Percentiles rank a stretch among this genome's conserved stretches.
These are phyloP conservation scores for Magnusiomyces starmeri DNA, from an alignment of 1,139 yeast genomes.

Conservation along the genomic window DNA sequence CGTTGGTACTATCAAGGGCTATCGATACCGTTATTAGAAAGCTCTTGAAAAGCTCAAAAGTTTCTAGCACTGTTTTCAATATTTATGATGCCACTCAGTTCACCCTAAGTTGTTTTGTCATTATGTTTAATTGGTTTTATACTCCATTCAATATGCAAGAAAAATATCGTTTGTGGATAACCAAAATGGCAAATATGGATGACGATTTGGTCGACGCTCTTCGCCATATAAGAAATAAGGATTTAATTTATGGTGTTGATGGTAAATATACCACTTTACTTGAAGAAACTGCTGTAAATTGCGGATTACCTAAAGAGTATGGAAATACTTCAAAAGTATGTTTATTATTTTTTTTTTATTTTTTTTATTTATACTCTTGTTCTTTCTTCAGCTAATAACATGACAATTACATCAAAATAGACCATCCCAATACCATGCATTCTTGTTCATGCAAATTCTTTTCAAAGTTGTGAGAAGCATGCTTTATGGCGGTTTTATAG, in stretches of 20 bases:
- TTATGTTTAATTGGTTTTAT: slow-evolving; percentile 40
- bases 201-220: slow-evolving; percentile 34
- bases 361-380: not conserved
- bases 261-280: slow-evolving; percentile 28
- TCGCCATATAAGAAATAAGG: slow-evolving; percentile 27
- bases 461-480: slow-evolving; percentile 36
- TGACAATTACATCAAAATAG: not conserved
- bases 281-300: slow-evolving; percentile 9
- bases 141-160: slow-evolving; percentile 35
- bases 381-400: not conserved
- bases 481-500: slow-evolving; percentile 35
- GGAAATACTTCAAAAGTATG: slow-evolving; percentile 15
- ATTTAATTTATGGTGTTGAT: slow-evolving; percentile 31
- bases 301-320: slow-evolving; percentile 17
- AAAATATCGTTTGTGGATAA: slow-evolving; percentile 39
- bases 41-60: slow-evolving; percentile 8
- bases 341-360: not conserved
- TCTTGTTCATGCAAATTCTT: slow-evolving; percentile 35
- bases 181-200: slow-evolving; percentile 39
- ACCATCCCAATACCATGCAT: slow-evolving; percentile 37
- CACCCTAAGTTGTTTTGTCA: slow-evolving; percentile 25
- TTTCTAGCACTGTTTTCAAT: slow-evolving; percentile 12
- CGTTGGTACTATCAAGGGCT: slow-evolving; percentile 24
- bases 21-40: slow-evolving; percentile 21
- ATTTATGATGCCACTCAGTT: slow-evolving; percentile 25